phyloP scores from a whole-genome alignment of 306 rosid species.

The Quercus glauca region DNA sequence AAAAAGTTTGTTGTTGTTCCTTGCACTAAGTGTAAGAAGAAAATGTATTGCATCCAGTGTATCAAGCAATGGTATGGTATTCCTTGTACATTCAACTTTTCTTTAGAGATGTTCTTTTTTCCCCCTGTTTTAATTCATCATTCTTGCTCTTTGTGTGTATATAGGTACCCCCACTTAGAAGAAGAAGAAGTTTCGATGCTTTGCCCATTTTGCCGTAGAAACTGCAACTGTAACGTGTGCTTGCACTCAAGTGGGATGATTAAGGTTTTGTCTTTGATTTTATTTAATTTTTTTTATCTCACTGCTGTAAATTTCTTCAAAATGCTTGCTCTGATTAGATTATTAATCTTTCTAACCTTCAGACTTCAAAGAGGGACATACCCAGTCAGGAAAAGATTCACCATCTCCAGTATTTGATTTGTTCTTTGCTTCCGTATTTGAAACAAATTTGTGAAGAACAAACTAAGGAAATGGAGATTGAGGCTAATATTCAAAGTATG shows the following conservation, averaged over 20 bases:
- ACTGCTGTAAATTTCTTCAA: background rate
- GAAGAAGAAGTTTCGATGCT: constrained; percentile 42
- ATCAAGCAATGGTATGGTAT: constrained; percentile 57
- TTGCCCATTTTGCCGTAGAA: constrained; percentile 70
- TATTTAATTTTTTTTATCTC: background rate
- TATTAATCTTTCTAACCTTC: constrained; percentile 19
- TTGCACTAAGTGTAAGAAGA: constrained; percentile 53
- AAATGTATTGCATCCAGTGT: constrained; percentile 63
- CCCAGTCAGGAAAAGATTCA: constrained; percentile 42
- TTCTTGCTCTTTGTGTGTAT: constrained; percentile 18
- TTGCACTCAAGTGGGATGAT: constrained; percentile 55
- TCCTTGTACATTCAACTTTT: constrained; percentile 6
- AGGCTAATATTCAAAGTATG: constrained; percentile 65
- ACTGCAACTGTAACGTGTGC: constrained; percentile 82
- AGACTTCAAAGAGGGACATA: constrained; percentile 57
- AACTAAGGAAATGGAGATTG: constrained; percentile 54
- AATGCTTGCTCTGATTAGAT: constrained; percentile 1
- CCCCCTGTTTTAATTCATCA: constrained; percentile 7
- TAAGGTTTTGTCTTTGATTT: constrained; percentile 41
- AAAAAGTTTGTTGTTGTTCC: constrained; percentile 37
- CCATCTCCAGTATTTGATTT: constrained; percentile 42
- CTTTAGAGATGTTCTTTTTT: background rate
- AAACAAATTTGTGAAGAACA: constrained; percentile 65
- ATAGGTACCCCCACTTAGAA: constrained; percentile 66
- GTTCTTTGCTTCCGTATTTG: constrained; percentile 49